Evolutionary conservation across 305 asterid species (phyloP), one percentile per base, ranked within the genome.

Genomic region (Caryopteris hybrid): DNA sequence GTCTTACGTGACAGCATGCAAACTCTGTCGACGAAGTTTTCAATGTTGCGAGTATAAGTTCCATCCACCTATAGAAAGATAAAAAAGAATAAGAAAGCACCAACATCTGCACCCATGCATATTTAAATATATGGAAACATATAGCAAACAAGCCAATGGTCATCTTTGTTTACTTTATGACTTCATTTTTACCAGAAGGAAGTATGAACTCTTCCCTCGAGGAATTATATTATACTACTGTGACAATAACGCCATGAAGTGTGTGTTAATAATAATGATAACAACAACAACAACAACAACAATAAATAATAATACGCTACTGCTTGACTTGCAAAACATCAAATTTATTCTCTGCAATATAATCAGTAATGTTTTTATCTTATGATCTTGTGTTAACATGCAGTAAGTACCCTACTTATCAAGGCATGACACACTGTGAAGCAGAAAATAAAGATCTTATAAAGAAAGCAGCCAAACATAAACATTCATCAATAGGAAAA

Each of bases 11-110:
- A 87, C 73, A 85, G 68, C 75, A 66, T 69, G 83, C 95, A 91
- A 33, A 94, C 88, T 82, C 75, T 86, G 58, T 65, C 85, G 64
- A 81, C 93, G 68, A 91, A 72, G 64, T 72, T 86, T 70, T 89
- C 99, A 68, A 94, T 84, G 74, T 85, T 91, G 75, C 70, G 84
- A 6, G 90, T 63, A 69, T 91, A 91, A 56, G 95, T 87, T 73
- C 91, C 96, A 75, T 94, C 98, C 52, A 87, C 91, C 99, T 94
- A 85, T 42, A 68, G 66, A 77, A 17, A 51, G 18, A 72, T 61
- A 60, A 66, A 74, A 23, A 59, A 45, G 52, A 70, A 74, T 65
- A 50, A 54, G 64, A 51, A 53, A 66, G 25, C 14, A 20, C 17
- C 45, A 42, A 14, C 43, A 13, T 39, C n/a, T 18, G 20, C 25